phyloP scores from a whole-genome alignment of 192 early-diverging fungal genomes.

The Coemansia sp. region DNA sequence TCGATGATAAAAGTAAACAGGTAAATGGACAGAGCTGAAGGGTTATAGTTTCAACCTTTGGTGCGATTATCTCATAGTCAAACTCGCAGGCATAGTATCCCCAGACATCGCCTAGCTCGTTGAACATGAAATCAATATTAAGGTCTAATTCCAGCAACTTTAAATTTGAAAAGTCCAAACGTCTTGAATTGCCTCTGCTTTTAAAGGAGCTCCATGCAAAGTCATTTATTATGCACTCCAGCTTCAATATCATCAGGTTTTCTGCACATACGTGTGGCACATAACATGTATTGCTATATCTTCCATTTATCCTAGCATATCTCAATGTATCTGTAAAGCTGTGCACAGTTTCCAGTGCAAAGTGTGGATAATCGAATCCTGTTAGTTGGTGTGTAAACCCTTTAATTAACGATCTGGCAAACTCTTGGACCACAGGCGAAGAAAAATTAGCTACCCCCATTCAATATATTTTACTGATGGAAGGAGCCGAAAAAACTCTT shows the following conservation, averaged over 20 bases:
- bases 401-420: not conserved
- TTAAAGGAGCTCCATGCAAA: not conserved
- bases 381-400: not conserved
- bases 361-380: not conserved
- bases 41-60: slow-evolving; percentile 2
- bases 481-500: not conserved
- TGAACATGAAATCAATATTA: not conserved
- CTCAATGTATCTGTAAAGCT: too few species aligned
- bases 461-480: not conserved
- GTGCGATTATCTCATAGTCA: not conserved
- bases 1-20: too few species aligned
- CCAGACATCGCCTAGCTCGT: too few species aligned
- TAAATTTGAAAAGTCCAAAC: not conserved
- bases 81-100: not conserved
- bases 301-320: not conserved
- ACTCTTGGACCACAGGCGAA: too few species aligned
- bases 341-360: not conserved
- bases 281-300: not conserved
- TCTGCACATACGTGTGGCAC: not conserved
- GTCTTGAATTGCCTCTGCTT: not conserved
- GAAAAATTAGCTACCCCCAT: too few species aligned
- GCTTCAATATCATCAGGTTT: not conserved
- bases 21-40: too few species aligned
- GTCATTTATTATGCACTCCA: not conserved
- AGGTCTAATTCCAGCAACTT: not conserved